Conservation (phyloP, 257 asterid genomes). For the Lycium ferocissimum region DNA sequence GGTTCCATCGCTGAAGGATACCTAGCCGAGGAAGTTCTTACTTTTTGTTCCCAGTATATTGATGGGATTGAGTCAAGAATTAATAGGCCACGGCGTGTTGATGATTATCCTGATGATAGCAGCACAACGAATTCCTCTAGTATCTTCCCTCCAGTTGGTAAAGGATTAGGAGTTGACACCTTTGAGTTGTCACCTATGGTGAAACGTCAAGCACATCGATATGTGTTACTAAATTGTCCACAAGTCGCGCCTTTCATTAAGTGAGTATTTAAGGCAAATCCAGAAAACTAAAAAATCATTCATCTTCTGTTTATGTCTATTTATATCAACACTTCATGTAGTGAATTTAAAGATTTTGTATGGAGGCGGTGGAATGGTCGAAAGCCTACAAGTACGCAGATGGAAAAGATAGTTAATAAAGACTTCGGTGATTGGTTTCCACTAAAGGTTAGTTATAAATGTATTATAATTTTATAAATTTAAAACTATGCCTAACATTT, state of each 20-base stretch:
- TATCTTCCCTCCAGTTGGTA: not conserved
- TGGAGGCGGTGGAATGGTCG: not conserved
- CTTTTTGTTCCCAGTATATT: not conserved
- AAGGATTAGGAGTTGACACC: not conserved
- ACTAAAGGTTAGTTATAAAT: not conserved
- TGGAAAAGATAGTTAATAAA: not conserved
- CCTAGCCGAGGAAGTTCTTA: constrained; percentile 14
- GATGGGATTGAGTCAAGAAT: not conserved
- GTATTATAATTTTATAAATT: not conserved
- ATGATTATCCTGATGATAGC: not conserved
- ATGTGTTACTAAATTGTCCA: constrained; percentile 22
- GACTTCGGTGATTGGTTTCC: not conserved
- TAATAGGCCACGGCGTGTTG: not conserved
- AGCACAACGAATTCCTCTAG: not conserved
- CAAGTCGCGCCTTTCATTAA: not conserved
- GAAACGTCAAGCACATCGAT: not conserved
- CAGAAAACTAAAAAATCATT: too few relatives aligned
- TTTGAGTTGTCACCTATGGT: not conserved
- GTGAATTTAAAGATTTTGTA: not conserved
- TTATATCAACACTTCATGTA: not conserved
- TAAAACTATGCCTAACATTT: not conserved
- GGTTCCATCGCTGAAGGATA: constrained; percentile 13
- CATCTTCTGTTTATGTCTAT: too few relatives aligned
- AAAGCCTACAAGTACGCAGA: not conserved
- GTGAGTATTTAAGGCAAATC: not conserved